phyloP scores from a whole-genome alignment of 805 yeast species.

The Saturnispora sekii region DNA sequence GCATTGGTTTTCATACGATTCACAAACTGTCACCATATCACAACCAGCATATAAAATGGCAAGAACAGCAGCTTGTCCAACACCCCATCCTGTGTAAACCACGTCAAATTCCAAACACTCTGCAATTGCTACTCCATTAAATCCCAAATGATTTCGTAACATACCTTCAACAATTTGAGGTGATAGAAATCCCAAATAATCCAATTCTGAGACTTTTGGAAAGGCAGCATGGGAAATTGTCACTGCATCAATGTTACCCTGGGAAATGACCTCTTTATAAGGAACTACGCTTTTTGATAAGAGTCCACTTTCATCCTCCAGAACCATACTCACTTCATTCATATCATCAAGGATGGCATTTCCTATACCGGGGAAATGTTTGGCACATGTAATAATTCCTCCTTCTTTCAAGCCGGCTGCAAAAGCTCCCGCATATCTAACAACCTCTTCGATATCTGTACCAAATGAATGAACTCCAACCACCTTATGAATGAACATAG shows the following conservation, averaged over 20 bases:
- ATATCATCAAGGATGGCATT: constrained; percentile 49
- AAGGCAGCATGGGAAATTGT: constrained; percentile 58
- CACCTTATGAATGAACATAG: constrained; percentile 44
- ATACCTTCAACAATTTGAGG: constrained; percentile 43
- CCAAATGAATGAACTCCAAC: constrained; percentile 56
- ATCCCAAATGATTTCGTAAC: constrained; percentile 40
- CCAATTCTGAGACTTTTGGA: constrained; percentile 50
- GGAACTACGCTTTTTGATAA: constrained; percentile 42
- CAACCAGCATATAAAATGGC: constrained; percentile 53
- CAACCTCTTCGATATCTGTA: constrained; percentile 48
- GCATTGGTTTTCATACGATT: constrained; percentile 41
- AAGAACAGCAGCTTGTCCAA: constrained; percentile 55
- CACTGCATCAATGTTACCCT: constrained; percentile 40
- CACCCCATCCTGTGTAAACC: constrained; percentile 50
- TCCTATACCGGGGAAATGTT: constrained; percentile 62
- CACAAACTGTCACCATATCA: constrained; percentile 55
- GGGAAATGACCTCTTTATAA: constrained; percentile 37
- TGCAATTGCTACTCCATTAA: constrained; percentile 46
- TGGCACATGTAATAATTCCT: constrained; percentile 46
- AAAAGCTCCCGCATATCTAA: constrained; percentile 42
- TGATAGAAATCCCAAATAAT: constrained; percentile 52
- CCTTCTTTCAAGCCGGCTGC: constrained; percentile 45
- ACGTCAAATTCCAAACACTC: constrained; percentile 60
- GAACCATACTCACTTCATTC: constrained; percentile 48
- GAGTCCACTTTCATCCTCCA: constrained; percentile 44